Conservation (phyloP, 345 rosid genomes). For the Boechera stricta region DNA sequence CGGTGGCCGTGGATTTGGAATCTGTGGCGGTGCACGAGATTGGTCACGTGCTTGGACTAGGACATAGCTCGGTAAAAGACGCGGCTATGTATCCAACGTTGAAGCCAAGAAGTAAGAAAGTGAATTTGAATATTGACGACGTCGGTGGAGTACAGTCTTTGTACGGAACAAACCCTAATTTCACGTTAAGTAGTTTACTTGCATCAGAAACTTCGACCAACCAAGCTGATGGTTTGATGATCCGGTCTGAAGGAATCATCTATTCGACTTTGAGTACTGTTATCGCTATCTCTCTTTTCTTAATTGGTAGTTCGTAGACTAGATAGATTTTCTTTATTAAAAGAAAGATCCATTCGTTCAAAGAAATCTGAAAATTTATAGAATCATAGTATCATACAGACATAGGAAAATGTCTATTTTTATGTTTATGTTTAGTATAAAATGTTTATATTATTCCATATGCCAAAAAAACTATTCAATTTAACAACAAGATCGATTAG, state of each 20-base stretch:
- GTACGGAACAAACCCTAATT: conserved; percentile 81
- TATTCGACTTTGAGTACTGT: conserved; percentile 26
- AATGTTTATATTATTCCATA: neutral
- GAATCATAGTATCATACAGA: conserved; percentile 18
- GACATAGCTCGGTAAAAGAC: conserved; percentile 61
- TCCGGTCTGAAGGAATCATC: conserved; percentile 35
- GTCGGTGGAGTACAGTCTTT: conserved; percentile 75
- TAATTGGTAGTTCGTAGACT: conserved; percentile 21
- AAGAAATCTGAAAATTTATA: conserved; percentile 18
- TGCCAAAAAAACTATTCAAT: too few relatives aligned
- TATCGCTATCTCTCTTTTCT: conserved; percentile 11
- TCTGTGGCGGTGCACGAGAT: conserved; percentile 90
- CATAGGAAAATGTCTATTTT: neutral
- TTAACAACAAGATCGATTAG: neutral
- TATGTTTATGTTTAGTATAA: neutral
- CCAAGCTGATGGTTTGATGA: conserved; percentile 43
- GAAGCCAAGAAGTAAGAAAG: conserved; percentile 70
- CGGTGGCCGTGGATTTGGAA: conserved; percentile 78
- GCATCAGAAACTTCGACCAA: conserved; percentile 72
- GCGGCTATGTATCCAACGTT: conserved; percentile 94
- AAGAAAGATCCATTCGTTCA: neutral
- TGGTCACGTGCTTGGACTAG: conserved; percentile 79
- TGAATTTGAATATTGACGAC: conserved; percentile 64
- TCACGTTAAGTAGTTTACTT: conserved; percentile 53
- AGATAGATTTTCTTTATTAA: neutral